phyloP scores from a whole-genome alignment of 768 basidiomycete genomes.

The Omphalotus guepiniiformis region DNA sequence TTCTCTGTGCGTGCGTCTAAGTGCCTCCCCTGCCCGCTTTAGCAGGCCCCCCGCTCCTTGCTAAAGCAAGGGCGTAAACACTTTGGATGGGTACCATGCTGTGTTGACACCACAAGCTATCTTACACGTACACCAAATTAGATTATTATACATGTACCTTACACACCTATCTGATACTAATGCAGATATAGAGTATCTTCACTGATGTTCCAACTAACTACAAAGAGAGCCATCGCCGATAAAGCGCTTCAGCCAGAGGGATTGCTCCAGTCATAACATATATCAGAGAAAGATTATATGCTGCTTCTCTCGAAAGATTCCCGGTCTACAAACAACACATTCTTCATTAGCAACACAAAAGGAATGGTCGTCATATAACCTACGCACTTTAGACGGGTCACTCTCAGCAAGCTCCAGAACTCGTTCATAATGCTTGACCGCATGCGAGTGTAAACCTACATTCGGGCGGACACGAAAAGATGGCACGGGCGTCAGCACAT shows the following conservation, averaged over 20 bases:
- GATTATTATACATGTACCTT: too few relatives aligned
- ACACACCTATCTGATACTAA: too few relatives aligned
- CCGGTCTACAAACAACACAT: slow-evolving; percentile 33
- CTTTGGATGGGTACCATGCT: too few relatives aligned
- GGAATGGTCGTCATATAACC: neutral
- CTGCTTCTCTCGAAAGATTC: slow-evolving; percentile 68
- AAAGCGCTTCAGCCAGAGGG: slow-evolving; percentile 63
- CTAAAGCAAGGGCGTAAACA: too few relatives aligned
- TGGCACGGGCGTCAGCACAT: neutral
- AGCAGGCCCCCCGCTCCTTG: too few relatives aligned
- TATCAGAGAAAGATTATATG: slow-evolving; percentile 83
- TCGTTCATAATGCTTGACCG: slow-evolving; percentile 78
- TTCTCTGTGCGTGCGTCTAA: too few relatives aligned
- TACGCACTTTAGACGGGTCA: slow-evolving; percentile 27
- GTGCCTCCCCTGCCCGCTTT: too few relatives aligned
- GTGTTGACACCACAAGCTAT: too few relatives aligned
- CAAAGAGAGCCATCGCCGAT: slow-evolving; percentile 79
- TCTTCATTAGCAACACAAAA: slow-evolving; percentile 7
- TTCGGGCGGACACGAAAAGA: neutral
- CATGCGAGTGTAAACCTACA: slow-evolving; percentile 75
- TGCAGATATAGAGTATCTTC: too few relatives aligned
- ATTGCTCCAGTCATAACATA: slow-evolving; percentile 76
- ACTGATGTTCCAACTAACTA: too few relatives aligned
- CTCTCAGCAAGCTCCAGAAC: slow-evolving; percentile 62
- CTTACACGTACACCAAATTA: too few relatives aligned